A percentile compares a stretch with the other conserved stretches of the same genome.
phyloP scores from a whole-genome alignment of 1,139 yeast species.

The Nadsonia starkeyi-henricii region DNA sequence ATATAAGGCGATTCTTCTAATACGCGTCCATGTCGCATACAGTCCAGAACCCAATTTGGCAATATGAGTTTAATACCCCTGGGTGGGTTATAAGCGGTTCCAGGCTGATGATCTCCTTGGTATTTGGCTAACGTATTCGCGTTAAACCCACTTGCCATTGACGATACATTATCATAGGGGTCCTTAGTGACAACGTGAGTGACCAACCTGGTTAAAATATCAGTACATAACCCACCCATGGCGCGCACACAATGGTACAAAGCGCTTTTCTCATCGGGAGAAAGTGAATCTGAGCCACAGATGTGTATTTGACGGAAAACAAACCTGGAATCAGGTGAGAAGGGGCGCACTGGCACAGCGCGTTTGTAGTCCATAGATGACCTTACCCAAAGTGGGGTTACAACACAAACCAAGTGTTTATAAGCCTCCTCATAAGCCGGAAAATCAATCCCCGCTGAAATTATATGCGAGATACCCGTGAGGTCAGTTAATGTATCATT shows the following conservation, averaged over 20 bases:
- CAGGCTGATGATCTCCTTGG: no score
- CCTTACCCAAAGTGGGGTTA: conserved; percentile 49
- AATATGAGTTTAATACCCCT: conserved; percentile 46
- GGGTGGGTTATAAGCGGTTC: conserved; percentile 11
- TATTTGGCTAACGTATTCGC: conserved; percentile 18
- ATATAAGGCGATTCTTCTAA: conserved; percentile 42
- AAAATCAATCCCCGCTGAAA: not conserved
- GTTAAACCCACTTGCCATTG: conserved; percentile 14
- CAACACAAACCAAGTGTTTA: conserved; percentile 52
- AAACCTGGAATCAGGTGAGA: conserved; percentile 56
- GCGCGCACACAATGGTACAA: conserved; percentile 54
- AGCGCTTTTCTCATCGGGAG: conserved; percentile 48
- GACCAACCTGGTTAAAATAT: conserved; percentile 51
- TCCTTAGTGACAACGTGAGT: conserved; percentile 63
- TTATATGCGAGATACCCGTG: not conserved
- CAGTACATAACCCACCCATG: conserved; percentile 61
- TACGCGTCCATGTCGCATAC: conserved; percentile 39
- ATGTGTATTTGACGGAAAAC: conserved; percentile 50
- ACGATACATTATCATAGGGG: conserved; percentile 30
- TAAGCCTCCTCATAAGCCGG: not conserved
- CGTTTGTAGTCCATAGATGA: conserved; percentile 34
- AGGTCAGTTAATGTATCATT: not conserved
- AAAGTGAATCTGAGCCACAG: conserved; percentile 41
- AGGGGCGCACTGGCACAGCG: conserved; percentile 32
- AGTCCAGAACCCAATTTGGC: conserved; percentile 61